phyloP scores from a whole-genome alignment of 495 filamentous ascomycete species.

The Aspergillus olivimuriae region DNA sequence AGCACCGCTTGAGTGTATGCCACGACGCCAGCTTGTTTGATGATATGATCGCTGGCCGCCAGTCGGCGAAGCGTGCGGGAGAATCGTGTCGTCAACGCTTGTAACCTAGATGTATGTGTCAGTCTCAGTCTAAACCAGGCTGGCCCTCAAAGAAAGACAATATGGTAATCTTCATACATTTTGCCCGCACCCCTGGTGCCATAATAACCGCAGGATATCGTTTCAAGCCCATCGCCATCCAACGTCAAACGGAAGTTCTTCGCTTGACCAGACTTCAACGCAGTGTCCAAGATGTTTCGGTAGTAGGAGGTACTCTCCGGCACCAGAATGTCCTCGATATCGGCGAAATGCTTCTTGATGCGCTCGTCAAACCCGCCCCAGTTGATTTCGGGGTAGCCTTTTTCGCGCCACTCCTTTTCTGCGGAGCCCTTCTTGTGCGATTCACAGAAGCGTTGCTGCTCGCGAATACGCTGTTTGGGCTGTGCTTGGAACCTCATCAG shows the following conservation, averaged over 20 bases:
- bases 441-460: slow-evolving; percentile 64
- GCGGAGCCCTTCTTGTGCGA: slow-evolving; percentile 59
- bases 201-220: slow-evolving; percentile 73
- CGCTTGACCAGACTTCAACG: slow-evolving; percentile 52
- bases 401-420: slow-evolving; percentile 50
- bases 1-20: slow-evolving; percentile 79
- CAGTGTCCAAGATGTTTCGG: slow-evolving; percentile 51
- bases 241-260: slow-evolving; percentile 51
- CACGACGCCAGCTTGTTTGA: slow-evolving; percentile 62
- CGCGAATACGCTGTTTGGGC: slow-evolving; percentile 50
- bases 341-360: slow-evolving; percentile 47
- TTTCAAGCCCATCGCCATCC: slow-evolving; percentile 29
- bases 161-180: slow-evolving; percentile 39
- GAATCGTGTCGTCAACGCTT: slow-evolving; percentile 59
- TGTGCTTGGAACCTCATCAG: slow-evolving; percentile 40
- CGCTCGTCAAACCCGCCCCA: slow-evolving; percentile 66
- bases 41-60: slow-evolving; percentile 58
- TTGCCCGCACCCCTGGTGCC: slow-evolving; percentile 67
- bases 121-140: no score
- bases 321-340: slow-evolving; percentile 53
- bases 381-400: slow-evolving; percentile 71
- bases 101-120: slow-evolving; percentile 42
- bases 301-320: slow-evolving; percentile 54
- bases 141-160: not conserved
- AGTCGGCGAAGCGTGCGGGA: slow-evolving; percentile 55